A percentile compares a stretch with the other conserved stretches of the same genome.
Evolutionary conservation across 306 rosid species (phyloP).

Genomic region (Corylus avellana): DNA sequence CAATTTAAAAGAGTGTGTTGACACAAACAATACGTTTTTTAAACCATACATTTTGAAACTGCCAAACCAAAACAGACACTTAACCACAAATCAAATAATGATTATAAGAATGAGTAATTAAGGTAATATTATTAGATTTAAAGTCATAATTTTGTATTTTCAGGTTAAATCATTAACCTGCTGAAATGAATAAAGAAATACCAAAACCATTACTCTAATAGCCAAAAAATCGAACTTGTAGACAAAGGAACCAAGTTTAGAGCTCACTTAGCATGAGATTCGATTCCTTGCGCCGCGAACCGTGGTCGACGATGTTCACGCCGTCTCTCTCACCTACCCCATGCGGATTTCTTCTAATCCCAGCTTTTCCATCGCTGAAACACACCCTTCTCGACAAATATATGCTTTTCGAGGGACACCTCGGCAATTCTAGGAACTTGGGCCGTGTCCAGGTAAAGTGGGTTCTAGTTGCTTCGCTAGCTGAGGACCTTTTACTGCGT

Average conservation of each 20-base stretch:
- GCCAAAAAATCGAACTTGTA: not conserved
- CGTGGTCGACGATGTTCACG: conserved; percentile 87
- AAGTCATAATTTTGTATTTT: too few relatives aligned
- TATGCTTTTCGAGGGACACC: conserved; percentile 21
- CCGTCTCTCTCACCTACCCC: conserved; percentile 60
- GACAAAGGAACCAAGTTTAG: not conserved
- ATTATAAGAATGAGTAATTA: too few relatives aligned
- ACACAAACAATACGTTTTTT: too few relatives aligned
- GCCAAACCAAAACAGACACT: not conserved
- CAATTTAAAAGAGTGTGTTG: too few relatives aligned
- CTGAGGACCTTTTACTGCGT: conserved; percentile 35
- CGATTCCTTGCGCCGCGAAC: conserved; percentile 88
- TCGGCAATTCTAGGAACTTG: conserved; percentile 35
- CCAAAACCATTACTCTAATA: not conserved
- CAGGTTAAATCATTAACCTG: too few relatives aligned
- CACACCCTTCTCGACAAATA: conserved; percentile 36
- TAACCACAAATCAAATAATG: too few relatives aligned
- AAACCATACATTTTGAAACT: not conserved
- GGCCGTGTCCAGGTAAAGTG: conserved; percentile 31
- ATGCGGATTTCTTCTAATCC: conserved; percentile 25
- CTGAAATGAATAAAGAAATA: too few relatives aligned
- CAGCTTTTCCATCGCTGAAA: conserved; percentile 37
- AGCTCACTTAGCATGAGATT: conserved; percentile 85
- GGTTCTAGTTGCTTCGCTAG: conserved; percentile 32
- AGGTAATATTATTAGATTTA: too few relatives aligned